phyloP scores from a whole-genome alignment of 768 basidiomycete genomes.

The Termitomyces bulborhizus region DNA sequence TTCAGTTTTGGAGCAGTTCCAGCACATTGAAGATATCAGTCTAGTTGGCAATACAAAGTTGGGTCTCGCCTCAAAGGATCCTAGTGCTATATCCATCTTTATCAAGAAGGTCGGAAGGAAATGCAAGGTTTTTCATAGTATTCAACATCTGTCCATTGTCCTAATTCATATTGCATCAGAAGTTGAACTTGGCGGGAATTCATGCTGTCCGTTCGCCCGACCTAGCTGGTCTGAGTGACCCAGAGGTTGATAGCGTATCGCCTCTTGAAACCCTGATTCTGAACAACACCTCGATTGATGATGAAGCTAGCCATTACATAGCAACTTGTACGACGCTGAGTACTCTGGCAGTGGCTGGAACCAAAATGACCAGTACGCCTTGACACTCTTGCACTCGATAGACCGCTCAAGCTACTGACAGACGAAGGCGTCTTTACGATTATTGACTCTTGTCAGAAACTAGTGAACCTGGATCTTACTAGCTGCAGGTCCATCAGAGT shows the following conservation, averaged over 20 bases:
- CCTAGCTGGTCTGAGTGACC: conserved; percentile 41
- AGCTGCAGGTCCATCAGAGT: conserved; percentile 60
- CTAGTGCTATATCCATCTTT: conserved; percentile 36
- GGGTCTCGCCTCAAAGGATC: conserved; percentile 28
- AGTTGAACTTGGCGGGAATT: conserved; percentile 54
- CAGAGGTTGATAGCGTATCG: conserved; percentile 24
- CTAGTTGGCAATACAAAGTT: conserved; percentile 62
- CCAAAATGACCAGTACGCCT: conserved; percentile 51
- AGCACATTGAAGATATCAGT: conserved; percentile 44
- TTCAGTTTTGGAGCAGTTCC: conserved; percentile 26
- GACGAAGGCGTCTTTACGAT: conserved; percentile 50
- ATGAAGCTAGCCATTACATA: conserved; percentile 47
- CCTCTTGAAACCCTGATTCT: conserved; percentile 43
- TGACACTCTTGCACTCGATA: not conserved
- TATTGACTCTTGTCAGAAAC: conserved; percentile 47
- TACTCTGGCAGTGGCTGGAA: conserved; percentile 47
- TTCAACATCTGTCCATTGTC: not conserved
- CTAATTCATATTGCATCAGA: conserved; percentile 24
- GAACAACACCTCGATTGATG: conserved; percentile 58
- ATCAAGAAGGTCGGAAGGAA: conserved; percentile 47
- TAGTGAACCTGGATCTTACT: conserved; percentile 56
- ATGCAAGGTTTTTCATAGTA: conserved; percentile 41
- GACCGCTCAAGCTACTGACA: conserved; percentile 16
- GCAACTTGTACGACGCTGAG: conserved; percentile 42
- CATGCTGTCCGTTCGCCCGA: conserved; percentile 43